Evolutionary conservation across 2,329 filamentous ascomycete species (phyloP), one percentile per base, ranked within the genome.

Genomic region (Fusarium penzigii): DNA sequence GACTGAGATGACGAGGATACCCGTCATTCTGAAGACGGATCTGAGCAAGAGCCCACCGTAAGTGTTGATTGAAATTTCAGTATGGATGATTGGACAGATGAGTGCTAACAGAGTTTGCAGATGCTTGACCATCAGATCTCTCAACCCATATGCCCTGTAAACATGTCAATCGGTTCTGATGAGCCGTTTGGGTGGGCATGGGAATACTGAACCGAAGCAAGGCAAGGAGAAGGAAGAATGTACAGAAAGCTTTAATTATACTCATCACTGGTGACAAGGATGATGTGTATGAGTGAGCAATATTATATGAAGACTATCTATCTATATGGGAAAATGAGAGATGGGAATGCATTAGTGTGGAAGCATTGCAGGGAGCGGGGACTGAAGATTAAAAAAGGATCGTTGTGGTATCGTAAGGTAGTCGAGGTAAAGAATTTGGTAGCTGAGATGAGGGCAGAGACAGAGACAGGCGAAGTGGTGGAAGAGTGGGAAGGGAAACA

Each of bases 21-120:
- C 94, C n/a, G 89, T 99, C 62, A 96, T 99, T 71, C 78, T 99
- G 68, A 97, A 96, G 86, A 97, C 94, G 61, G 94, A 99, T 77
- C 83, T 99, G 67, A 90, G 82, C 77, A 99, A 99, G 89, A 97
- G 93, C 78, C 94, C 94, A 76, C 94, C 94, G 92, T 99, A 89
- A 86, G 94, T 93, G 17, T 3, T 6, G 12, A n/a, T 29, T n/a
- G 17, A 6, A 13, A 38, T n/a, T n/a, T n/a, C 44, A 34, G 14
- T 29, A 17, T 48, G 12, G 12, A 32, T 38, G 48, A 43, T 14
- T 8, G 32, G 20, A 25, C 7, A 7, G 20, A 25, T 46, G 3
- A 10, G 20, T 51, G 44, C 69, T 69, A 61, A 72, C 56, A 29
- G 29, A 42, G 13, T 14, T 14, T 39, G 14, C 47, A 92, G 88